phyloP scores from a whole-genome alignment of 192 early-diverging fungal genomes.

The Umbelopsis sp. region DNA sequence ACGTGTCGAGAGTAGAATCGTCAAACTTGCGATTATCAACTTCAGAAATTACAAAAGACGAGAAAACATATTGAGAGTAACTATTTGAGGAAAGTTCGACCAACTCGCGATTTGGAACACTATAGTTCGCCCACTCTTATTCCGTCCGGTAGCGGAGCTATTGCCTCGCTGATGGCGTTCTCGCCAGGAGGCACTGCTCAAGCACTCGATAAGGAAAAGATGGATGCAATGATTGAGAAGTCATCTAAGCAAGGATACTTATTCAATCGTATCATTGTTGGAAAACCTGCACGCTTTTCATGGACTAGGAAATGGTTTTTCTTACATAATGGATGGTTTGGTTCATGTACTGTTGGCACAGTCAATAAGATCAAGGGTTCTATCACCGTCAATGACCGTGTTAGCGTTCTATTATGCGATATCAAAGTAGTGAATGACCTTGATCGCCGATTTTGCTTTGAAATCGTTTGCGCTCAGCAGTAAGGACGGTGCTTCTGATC shows the following conservation, averaged over 20 bases:
- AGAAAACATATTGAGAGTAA: constrained; percentile 32
- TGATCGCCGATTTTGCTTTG: constrained; percentile 76
- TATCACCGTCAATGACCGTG: constrained; percentile 46
- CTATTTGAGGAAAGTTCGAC: constrained; percentile 25
- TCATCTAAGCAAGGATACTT: constrained; percentile 72
- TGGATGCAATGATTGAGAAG: constrained; percentile 20
- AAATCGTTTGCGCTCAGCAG: constrained; percentile 65
- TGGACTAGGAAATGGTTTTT: constrained; percentile 68
- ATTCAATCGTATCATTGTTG: constrained; percentile 46
- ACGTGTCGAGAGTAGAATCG: constrained; percentile 27
- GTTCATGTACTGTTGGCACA: constrained; percentile 47
- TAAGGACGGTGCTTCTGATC: constrained; percentile 33
- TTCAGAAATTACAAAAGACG: constrained; percentile 30
- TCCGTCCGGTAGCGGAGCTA: neutral
- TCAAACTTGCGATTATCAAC: constrained; percentile 33
- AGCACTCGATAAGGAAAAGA: neutral
- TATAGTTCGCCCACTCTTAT: constrained; percentile 14
- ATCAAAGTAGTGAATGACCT: constrained; percentile 52
- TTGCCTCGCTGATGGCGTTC: neutral
- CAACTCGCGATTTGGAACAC: constrained; percentile 27
- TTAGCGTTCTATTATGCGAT: constrained; percentile 60
- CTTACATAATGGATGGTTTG: constrained; percentile 62
- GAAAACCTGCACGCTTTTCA: constrained; percentile 45
- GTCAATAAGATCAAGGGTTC: constrained; percentile 39
- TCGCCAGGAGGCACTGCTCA: neutral